These are phyloP conservation scores for Saposhnikovia divaricata DNA, from an alignment of 129 eudicot genomes.

Conservation along the genomic window DNA sequence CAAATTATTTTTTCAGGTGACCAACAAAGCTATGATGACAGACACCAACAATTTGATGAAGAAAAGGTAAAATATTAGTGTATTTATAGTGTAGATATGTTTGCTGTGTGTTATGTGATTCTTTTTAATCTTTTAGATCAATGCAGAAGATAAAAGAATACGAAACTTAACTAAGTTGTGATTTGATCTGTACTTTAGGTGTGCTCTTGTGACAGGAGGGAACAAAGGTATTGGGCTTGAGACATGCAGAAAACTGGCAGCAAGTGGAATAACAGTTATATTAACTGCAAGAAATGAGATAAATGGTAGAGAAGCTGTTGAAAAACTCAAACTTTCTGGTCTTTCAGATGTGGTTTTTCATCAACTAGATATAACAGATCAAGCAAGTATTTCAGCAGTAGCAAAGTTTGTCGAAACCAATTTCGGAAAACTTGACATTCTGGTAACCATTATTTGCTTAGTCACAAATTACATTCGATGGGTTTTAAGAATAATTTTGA, in stretches of 20 bases:
- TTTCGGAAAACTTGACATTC: conserved; percentile 9
- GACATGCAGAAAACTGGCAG: conserved; percentile 7
- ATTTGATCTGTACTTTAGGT: neutral
- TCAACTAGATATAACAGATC: conserved; percentile 10
- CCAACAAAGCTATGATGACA: neutral
- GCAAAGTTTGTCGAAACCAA: conserved; percentile 9
- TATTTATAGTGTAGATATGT: neutral
- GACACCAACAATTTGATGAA: neutral
- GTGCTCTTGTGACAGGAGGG: conserved; percentile 12
- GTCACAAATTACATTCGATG: neutral
- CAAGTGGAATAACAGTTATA: neutral
- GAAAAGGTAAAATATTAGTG: neutral
- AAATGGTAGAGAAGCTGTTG: conserved; percentile 5
- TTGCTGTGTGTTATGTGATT: neutral
- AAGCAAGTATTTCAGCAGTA: neutral
- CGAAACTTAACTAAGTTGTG: neutral
- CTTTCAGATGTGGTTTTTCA: conserved; percentile 14
- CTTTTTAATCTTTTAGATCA: neutral
- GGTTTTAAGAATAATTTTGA: too few relatives aligned
- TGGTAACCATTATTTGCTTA: neutral
- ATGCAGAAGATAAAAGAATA: neutral
- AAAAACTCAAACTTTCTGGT: conserved; percentile 5
- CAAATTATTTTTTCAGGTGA: neutral
- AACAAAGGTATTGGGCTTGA: conserved; percentile 15
- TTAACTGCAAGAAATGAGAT: conserved; percentile 13